Conservation (phyloP, 139 green algal species). For the Micromonas pusilla region DNA sequence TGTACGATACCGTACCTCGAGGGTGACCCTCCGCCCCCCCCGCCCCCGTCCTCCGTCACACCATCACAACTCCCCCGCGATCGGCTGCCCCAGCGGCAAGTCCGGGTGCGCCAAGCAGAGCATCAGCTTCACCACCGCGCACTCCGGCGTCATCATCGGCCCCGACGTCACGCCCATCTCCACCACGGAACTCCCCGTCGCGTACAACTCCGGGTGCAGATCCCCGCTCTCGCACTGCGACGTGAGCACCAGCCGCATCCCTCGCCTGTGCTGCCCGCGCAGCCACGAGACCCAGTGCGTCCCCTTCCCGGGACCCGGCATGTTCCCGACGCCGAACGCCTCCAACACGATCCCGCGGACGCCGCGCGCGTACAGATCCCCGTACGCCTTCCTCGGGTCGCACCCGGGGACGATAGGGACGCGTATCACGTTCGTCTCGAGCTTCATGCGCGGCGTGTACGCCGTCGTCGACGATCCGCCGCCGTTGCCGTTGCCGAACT, state of each 20-base stretch:
- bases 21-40: too few relatives aligned
- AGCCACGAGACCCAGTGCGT: conserved; percentile 79
- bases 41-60: too few relatives aligned
- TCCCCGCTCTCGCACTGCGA: conserved; percentile 60
- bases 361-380: conserved; percentile 57
- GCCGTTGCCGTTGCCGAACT: neutral
- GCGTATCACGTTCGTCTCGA: conserved; percentile 61
- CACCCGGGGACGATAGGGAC: conserved; percentile 72
- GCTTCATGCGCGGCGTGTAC: conserved; percentile 63
- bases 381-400: conserved; percentile 66
- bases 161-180: conserved; percentile 59
- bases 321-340: conserved; percentile 85
- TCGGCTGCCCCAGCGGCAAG: conserved; percentile 61
- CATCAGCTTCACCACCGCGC: conserved; percentile 85
- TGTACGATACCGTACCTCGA: too few relatives aligned
- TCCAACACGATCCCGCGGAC: conserved; percentile 77
- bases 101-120: conserved; percentile 68
- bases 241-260: conserved; percentile 48
- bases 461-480: neutral
- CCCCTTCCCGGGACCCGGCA: conserved; percentile 58
- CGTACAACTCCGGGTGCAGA: conserved; percentile 69
- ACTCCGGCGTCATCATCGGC: conserved; percentile 66
- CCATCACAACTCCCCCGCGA: conserved; percentile 77
- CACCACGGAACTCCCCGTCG: conserved; percentile 51
- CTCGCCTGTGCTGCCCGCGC: conserved; percentile 52